Conservation (phyloP, 169 alveolate genomes). For the Cryptosporidium parvum region DNA sequence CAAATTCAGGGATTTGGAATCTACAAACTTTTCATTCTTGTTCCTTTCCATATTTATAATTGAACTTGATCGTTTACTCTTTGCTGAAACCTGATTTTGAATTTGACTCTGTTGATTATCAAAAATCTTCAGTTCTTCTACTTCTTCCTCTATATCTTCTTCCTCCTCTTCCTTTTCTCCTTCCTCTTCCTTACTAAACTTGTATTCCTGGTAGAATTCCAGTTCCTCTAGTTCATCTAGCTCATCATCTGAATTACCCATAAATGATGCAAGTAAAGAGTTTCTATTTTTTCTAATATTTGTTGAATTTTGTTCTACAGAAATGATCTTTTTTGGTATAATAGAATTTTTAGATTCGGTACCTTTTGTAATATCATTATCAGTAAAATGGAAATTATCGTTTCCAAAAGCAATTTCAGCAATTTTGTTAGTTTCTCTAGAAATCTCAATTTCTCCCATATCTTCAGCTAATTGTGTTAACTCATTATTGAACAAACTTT, state of each 20-base stretch:
- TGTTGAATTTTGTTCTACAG: background rate
- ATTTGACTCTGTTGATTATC: background rate
- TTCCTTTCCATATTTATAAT: background rate
- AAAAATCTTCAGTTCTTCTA: background rate
- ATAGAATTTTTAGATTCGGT: background rate
- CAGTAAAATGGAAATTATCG: background rate
- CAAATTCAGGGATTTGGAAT: background rate
- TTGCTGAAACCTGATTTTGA: background rate
- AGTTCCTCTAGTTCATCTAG: background rate
- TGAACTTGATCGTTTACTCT: background rate
- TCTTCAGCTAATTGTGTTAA: background rate
- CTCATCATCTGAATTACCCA: conserved; percentile 61
- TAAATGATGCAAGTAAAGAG: conserved; percentile 47
- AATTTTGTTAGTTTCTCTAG: conserved; percentile 7
- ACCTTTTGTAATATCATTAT: background rate
- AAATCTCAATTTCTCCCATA: conserved; percentile 11
- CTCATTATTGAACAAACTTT: background rate
- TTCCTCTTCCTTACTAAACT: background rate
- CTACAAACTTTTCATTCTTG: background rate
- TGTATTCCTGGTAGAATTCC: background rate
- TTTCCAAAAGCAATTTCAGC: conserved; percentile 27
- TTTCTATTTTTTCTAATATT: background rate
- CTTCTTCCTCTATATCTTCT: background rate
- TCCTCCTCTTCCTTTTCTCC: background rate
- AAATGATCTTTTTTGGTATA: background rate